phyloP scores from a whole-genome alignment of 306 rosid genomes.

The Arachis stenosperma region DNA sequence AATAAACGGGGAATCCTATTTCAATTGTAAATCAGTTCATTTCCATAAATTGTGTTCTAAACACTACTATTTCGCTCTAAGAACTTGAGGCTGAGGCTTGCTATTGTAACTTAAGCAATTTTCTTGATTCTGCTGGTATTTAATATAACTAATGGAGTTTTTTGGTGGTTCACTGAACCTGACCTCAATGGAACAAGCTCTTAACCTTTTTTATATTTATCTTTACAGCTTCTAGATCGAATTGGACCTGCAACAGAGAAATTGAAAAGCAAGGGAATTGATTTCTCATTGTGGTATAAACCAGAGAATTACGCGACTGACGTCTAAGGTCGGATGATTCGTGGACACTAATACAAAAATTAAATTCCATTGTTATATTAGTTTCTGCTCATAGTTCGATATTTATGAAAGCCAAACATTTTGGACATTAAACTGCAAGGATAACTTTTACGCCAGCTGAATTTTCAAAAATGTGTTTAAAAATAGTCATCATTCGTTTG shows the following conservation, averaged over 20 bases:
- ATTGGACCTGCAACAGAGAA: constrained; percentile 87
- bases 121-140: constrained; percentile 10
- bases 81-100: not conserved
- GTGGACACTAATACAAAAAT: not conserved
- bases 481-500: too few relatives aligned
- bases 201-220: not conserved
- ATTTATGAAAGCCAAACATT: too few relatives aligned
- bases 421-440: too few relatives aligned
- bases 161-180: not conserved
- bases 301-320: constrained; percentile 80
- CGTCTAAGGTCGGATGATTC: constrained; percentile 47
- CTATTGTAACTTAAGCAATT: not conserved
- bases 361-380: not conserved
- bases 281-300: constrained; percentile 88
- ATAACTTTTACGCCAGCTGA: too few relatives aligned
- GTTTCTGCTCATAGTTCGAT: too few relatives aligned
- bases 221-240: constrained; percentile 75
- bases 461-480: too few relatives aligned
- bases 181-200: not conserved
- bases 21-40: too few relatives aligned
- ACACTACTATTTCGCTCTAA: not conserved
- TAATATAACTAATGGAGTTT: constrained; percentile 1
- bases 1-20: too few relatives aligned
- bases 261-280: constrained; percentile 66
- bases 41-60: not conserved